Base-by-base conservation (phyloP, 495 filamentous ascomycete genomes). In the Penicillium longicatenatum region DNA sequence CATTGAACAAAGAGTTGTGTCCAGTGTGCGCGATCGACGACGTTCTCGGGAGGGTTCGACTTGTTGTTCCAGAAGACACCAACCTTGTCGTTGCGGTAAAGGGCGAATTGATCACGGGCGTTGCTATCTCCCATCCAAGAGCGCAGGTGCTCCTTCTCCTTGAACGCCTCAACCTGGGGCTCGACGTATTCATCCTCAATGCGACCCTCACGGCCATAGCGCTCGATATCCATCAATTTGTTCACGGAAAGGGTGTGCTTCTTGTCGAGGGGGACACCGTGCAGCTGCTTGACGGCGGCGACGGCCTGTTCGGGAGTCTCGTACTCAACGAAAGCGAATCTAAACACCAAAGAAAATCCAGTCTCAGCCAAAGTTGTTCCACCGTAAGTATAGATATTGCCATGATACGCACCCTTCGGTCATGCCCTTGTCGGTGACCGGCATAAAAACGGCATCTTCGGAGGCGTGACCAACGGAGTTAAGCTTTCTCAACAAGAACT, bases 61-160 rank as follows among this genome's bases (percentile, higher is more conserved):
- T 96, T 93, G 83, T 91, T 94, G 77, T 97, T 97, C 93, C 92
- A 97, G 80, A 91, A 96, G 0, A 98, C 89, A 45, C 91, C 92
- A 17, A 98, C 94, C 55, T 87, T 86, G 43, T 98, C 94, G 56
- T 85, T 85, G 39, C 89, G 86, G 82, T 87, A 97, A 81, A 97
- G 91, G 64, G 89, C 89, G 63, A 97, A 91, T 73, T 98, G 93
- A 73, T 98, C 94, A 24, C 94, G 90, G 48, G 87, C 91, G 59
- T 86, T 89, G 52, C 84, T 76, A 70, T 98, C 94, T 35, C 86
- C 86, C 59, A 98, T 78, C 86, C 93, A 98, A 65, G 88, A 97
- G 62, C 94, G 86, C 57, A 98, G 81, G 73, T 98, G 95, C 74
- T 97, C 93, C 81, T 92, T 91, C 75, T 96, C 88, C 63, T 82